These are phyloP conservation scores for Fraxinus ornus DNA, from an alignment of 305 asterid species.

Conservation along the genomic window DNA sequence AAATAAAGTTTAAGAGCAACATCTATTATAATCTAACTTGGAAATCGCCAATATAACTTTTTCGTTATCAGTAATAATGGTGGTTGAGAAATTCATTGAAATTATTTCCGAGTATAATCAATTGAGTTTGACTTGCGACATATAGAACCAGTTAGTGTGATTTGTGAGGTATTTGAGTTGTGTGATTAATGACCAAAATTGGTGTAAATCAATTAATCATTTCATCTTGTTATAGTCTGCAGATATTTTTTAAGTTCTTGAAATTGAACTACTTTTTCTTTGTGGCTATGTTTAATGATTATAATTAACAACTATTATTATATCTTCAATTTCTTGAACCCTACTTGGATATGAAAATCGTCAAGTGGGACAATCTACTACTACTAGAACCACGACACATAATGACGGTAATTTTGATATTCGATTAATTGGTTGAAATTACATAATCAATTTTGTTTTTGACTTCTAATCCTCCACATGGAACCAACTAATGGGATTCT, in stretches of 20 bases:
- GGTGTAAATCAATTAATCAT: background rate
- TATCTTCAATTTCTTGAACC: background rate
- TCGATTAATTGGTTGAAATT: background rate
- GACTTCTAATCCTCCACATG: background rate
- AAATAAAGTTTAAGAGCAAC: background rate
- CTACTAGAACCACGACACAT: background rate
- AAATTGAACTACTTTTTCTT: too few relatives aligned
- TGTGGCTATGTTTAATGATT: too few relatives aligned
- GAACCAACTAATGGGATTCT: background rate
- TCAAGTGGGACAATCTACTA: background rate
- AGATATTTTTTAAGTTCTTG: background rate
- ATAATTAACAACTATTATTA: too few relatives aligned
- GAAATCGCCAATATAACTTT: too few relatives aligned
- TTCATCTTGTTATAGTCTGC: background rate
- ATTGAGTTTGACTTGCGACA: background rate
- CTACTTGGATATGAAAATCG: background rate
- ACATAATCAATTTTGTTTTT: background rate
- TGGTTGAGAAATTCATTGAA: background rate
- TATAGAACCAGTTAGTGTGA: background rate
- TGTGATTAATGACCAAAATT: background rate
- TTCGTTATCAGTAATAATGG: background rate
- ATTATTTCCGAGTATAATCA: background rate
- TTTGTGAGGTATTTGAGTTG: background rate
- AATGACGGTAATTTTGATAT: background rate
- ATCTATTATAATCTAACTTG: background rate